phyloP scores from a whole-genome alignment of 805 yeast genomes.

The baker's yeast (Saccharomyces cerevisiae) region DNA sequence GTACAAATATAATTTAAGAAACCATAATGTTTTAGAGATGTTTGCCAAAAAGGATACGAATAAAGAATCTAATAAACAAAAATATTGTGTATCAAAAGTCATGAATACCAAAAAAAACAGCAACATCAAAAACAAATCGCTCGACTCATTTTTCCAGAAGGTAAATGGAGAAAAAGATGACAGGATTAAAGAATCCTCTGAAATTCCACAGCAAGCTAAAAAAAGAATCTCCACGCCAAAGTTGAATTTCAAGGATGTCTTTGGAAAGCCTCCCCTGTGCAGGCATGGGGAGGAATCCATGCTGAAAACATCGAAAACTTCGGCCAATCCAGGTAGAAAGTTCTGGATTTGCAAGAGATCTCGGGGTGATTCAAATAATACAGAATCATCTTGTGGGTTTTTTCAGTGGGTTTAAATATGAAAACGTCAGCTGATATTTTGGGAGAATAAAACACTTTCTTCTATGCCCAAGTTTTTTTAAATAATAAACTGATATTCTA shows the following conservation, averaged over 20 bases:
- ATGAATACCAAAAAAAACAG: slow-evolving; percentile 1
- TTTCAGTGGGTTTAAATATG: slow-evolving; percentile 41
- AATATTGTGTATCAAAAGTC: not conserved
- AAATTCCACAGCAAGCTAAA: not conserved
- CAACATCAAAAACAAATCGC: slow-evolving; percentile 4
- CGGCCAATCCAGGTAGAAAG: slow-evolving; percentile 39
- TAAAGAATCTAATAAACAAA: not conserved
- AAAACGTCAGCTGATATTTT: not conserved
- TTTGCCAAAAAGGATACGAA: slow-evolving; percentile 16
- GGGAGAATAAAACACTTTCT: not conserved
- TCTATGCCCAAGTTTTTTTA: not conserved
- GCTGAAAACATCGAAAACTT: slow-evolving; percentile 38
- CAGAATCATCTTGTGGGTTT: slow-evolving; percentile 40
- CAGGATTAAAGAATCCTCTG: not conserved
- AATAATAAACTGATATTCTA: not conserved
- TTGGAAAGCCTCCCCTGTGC: slow-evolving; percentile 37
- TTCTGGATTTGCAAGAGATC: slow-evolving; percentile 48
- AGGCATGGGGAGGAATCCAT: slow-evolving; percentile 41
- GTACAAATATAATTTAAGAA: slow-evolving; percentile 36
- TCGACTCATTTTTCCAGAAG: slow-evolving; percentile 1
- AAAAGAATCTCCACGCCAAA: not conserved
- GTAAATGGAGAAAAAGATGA: not conserved
- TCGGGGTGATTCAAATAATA: slow-evolving; percentile 23
- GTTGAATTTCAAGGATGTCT: slow-evolving; percentile 11
- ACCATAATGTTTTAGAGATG: slow-evolving; percentile 31